Base-by-base conservation (phyloP, 345 rosid species). In the Orychophragmus violaceus region DNA sequence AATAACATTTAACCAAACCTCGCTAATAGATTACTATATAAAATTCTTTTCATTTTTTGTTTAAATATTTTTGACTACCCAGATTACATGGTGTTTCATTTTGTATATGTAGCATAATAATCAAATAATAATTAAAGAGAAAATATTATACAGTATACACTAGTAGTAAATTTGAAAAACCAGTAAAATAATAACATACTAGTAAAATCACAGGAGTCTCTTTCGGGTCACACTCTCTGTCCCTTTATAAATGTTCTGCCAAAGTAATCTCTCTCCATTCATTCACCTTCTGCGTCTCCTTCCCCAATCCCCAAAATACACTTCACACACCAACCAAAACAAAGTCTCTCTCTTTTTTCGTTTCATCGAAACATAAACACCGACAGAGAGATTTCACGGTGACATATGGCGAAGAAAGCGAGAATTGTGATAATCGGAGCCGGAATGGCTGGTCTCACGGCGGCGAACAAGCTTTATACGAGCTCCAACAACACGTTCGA, bases 381-480 rank as follows among this genome's bases (percentile, higher is more conserved):
- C 71, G 71, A 66, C 67, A 59, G 42, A 53, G 42, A 59, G n/a
- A 9, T 21, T 44, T 8, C 25, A 17, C 25, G 22, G 32, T 24
- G 24, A 56, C 76, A 65, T 75, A 90, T 87, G 95, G 87, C 82
- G 22, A 85, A 83, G 83, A 94, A 90, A 85, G 89, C 95, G 39
- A 90, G 84, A 83, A 80, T 94, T 62, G 96, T 90, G 41, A 90
- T 94, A 21, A 75, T 94, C 49, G 99, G 97, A 45, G 99, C 99
- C 3, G 97, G 99, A 80, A 94, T 94, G 99, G 87, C 99, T 16
- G 97, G 96, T 68, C 87, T 94, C 12, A 85, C 97, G 2, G 99
- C 96, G 45, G 97, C 99, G 1, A 84, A 94, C 89, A 84, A 76
- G 82, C 96, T 94, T 50, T 79, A 88, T 76, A 82, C 87, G 4